A percentile compares a stretch with the other conserved stretches of the same genome.
phyloP scores from a whole-genome alignment of 768 basidiomycete genomes.

The Mycena metata region DNA sequence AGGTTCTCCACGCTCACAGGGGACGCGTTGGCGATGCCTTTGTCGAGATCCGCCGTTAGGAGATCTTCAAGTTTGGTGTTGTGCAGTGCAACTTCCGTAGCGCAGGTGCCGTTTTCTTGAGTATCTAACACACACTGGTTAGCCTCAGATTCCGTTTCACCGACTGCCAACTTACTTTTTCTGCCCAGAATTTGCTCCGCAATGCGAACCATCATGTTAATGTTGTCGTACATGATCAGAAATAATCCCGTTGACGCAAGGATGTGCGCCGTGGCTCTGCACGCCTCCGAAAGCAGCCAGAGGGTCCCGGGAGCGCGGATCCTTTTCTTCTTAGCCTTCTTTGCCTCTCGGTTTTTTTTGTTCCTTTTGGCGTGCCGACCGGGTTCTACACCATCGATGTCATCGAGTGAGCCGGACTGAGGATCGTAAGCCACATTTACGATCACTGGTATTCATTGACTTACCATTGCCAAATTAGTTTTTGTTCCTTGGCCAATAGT shows the following conservation, averaged over 20 bases:
- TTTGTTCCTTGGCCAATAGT: too few relatives aligned
- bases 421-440: too few relatives aligned
- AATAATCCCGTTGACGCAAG: conserved; percentile 25
- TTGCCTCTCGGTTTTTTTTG: conserved; percentile 11
- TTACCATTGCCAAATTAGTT: too few relatives aligned
- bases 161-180: conserved; percentile 29
- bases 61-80: conserved; percentile 38
- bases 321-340: not conserved
- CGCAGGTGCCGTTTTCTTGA: conserved; percentile 46
- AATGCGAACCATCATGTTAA: conserved; percentile 43
- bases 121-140: not conserved
- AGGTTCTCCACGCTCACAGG: conserved; percentile 39
- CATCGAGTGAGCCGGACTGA: too few relatives aligned
- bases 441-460: too few relatives aligned
- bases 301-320: not conserved
- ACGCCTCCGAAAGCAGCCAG: not conserved
- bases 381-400: too few relatives aligned
- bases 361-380: not conserved
- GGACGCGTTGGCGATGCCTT: conserved; percentile 34
- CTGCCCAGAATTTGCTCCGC: conserved; percentile 46
- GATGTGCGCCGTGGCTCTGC: conserved; percentile 1
- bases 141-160: not conserved
- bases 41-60: conserved; percentile 33
- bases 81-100: conserved; percentile 40
- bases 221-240: conserved; percentile 46